A percentile compares a stretch with the other conserved stretches of the same genome.
Conservation (phyloP, 352 stramenopile genomes). For the Thraustochytrium striatum region DNA sequence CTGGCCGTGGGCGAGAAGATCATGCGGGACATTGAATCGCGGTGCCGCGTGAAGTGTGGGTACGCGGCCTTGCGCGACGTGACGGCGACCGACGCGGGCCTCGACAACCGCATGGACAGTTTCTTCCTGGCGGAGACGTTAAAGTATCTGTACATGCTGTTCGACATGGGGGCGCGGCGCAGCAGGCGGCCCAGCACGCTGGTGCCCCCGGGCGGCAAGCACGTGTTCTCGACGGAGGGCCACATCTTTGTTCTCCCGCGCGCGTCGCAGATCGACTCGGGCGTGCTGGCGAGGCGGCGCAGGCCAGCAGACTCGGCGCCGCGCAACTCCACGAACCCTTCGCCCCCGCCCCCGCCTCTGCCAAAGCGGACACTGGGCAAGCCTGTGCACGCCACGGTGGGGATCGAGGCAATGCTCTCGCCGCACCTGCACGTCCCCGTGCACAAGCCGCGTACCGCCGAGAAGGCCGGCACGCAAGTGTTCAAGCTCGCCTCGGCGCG, state of each 20-base stretch:
- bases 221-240: constrained; percentile 29
- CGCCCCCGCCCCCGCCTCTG: not conserved
- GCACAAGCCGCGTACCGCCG: not conserved
- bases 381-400: not conserved
- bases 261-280: not conserved
- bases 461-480: not conserved
- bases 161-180: constrained; percentile 40
- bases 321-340: not conserved
- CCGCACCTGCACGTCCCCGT: constrained; percentile 2
- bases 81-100: constrained; percentile 21
- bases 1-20: constrained; percentile 5
- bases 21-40: constrained; percentile 23
- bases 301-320: not conserved
- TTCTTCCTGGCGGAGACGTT: constrained; percentile 98
- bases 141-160: constrained; percentile 95
- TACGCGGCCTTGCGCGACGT: constrained; percentile 26
- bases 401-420: constrained; percentile 3
- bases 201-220: not conserved
- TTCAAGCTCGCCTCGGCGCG: not conserved
- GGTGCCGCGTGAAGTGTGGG: constrained; percentile 15
- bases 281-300: not conserved
- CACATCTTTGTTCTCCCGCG: constrained; percentile 6
- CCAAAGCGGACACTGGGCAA: not conserved
- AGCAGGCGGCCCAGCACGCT: not conserved
- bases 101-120: constrained; percentile 94